Evolutionary conservation across 1,284 basidiomycete genomes (phyloP), one percentile per base, ranked within the genome.

Genomic region (Anthracocystis setariae): DNA sequence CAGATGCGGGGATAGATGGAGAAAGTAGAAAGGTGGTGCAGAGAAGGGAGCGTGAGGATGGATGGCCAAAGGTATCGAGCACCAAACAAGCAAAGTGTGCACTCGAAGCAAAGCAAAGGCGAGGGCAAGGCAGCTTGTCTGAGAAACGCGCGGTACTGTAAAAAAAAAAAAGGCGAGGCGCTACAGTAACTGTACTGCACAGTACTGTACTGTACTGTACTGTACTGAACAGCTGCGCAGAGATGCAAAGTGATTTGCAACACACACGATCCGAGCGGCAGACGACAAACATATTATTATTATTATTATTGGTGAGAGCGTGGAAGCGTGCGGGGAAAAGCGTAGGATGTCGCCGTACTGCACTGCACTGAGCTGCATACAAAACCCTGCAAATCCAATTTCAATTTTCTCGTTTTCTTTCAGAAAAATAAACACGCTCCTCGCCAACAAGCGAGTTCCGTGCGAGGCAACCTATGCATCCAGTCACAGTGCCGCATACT

Each of bases 281-380:
- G 39, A 9, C 35, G 8, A 42, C 39, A 42, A 13, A 5, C 39
- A 42, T 7, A 42, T 3, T 23, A n/a, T n/a, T n/a, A n/a, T n/a
- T n/a, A n/a, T n/a, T n/a, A n/a, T n/a, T n/a, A n/a, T n/a, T n/a
- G n/a, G n/a, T 21, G 21, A 42, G 35, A 37, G 35, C n/a, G 15
- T 37, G 35, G 35, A 23, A 42, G 39, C 27, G 52, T 60, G 57
- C 57, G 57, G 57, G 57, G 57, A 60, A 60, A 60, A 60, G 46
- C 57, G 48, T 29, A 49, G 49, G 57, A 52, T 52, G 20, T 5
- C 29, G 5, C 5, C 29, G 12, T 29, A 7, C 7, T 29, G 29
- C n/a, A n/a, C n/a, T 29, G 29, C 29, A 29, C 29, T 29, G 7
- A 7, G 29, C 29, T 29, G 12, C 29, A 29, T 7, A 29, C 12